These are phyloP conservation scores for Plasmodium billcollinsi DNA, from an alignment of 169 alveolate species.

Conservation along the genomic window DNA sequence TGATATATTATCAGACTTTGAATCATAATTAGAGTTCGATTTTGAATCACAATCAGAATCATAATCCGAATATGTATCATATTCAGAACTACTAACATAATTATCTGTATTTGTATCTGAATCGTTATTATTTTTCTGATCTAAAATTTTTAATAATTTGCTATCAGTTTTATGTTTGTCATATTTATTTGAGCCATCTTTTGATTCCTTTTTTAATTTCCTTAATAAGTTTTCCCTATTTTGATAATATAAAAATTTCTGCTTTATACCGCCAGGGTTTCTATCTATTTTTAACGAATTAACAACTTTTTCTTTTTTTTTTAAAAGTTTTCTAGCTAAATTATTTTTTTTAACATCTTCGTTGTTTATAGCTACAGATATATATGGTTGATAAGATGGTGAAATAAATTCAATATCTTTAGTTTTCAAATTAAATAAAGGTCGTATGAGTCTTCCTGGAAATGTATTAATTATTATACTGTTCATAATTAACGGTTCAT, in stretches of 20 bases:
- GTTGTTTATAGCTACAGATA: conserved; percentile 91
- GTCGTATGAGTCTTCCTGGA: conserved; percentile 98
- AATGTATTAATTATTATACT: conserved; percentile 95
- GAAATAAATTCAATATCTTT: conserved; percentile 96
- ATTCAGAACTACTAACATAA: neutral
- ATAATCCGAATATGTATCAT: conserved; percentile 44
- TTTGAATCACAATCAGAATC: conserved; percentile 21
- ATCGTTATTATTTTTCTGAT: neutral
- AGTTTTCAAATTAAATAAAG: conserved; percentile 93
- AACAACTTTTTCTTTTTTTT: conserved; percentile 34
- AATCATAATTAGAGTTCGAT: conserved; percentile 29
- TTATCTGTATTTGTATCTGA: neutral
- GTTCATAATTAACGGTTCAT: conserved; percentile 79
- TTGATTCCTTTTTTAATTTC: neutral
- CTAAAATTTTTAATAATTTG: conserved; percentile 16
- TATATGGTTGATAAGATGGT: conserved; percentile 96
- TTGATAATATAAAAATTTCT: conserved; percentile 29
- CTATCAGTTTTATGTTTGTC: neutral
- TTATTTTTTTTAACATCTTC: conserved; percentile 77
- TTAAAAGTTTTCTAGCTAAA: conserved; percentile 35
- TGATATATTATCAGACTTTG: neutral
- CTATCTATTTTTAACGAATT: conserved; percentile 12
- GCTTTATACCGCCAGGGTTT: conserved; percentile 27
- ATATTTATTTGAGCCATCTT: neutral
- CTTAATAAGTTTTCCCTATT: conserved; percentile 12